phyloP scores from a whole-genome alignment of 108 stramenopile genomes.

The Asterionellopsis glacialis region DNA sequence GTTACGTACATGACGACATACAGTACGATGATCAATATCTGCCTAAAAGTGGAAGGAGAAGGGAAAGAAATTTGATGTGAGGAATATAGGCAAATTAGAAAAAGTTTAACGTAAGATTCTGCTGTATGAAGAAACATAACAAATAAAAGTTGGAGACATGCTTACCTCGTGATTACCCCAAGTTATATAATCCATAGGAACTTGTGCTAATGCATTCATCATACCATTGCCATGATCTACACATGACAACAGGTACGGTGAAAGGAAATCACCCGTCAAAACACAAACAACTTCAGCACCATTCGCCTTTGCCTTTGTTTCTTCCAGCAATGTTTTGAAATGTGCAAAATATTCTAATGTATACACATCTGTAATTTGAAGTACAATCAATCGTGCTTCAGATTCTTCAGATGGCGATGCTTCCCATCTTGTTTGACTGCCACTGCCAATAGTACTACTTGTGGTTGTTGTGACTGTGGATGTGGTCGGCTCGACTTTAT shows the following conservation, averaged over 20 bases:
- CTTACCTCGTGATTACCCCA: slow-evolving; percentile 29
- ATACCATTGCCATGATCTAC: slow-evolving; percentile 42
- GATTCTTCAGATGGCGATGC: slow-evolving; percentile 14
- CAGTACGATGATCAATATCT: slow-evolving; percentile 34
- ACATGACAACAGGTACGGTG: slow-evolving; percentile 15
- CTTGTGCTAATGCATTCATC: slow-evolving; percentile 31
- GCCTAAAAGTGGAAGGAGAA: slow-evolving; percentile 19
- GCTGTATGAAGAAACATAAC: slow-evolving; percentile 28
- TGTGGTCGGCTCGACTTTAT: neutral
- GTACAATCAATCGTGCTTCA: slow-evolving; percentile 28
- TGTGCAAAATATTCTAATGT: slow-evolving; percentile 41
- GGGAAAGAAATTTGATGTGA: slow-evolving; percentile 3
- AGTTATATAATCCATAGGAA: slow-evolving; percentile 30
- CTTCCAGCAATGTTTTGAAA: slow-evolving; percentile 34
- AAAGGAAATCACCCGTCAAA: slow-evolving; percentile 21
- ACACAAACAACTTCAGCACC: slow-evolving; percentile 10
- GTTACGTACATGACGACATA: slow-evolving; percentile 22
- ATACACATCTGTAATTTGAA: slow-evolving; percentile 56
- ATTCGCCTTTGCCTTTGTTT: slow-evolving; percentile 10
- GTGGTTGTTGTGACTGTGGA: neutral
- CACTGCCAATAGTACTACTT: slow-evolving; percentile 6
- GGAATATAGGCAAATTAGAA: slow-evolving; percentile 30
- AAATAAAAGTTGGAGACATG: slow-evolving; percentile 27
- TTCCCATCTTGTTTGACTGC: slow-evolving; percentile 13
- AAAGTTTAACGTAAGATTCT: slow-evolving; percentile 1